These are phyloP conservation scores for Tephrocybe rancida DNA, from an alignment of 768 basidiomycete species.

Conservation along the genomic window DNA sequence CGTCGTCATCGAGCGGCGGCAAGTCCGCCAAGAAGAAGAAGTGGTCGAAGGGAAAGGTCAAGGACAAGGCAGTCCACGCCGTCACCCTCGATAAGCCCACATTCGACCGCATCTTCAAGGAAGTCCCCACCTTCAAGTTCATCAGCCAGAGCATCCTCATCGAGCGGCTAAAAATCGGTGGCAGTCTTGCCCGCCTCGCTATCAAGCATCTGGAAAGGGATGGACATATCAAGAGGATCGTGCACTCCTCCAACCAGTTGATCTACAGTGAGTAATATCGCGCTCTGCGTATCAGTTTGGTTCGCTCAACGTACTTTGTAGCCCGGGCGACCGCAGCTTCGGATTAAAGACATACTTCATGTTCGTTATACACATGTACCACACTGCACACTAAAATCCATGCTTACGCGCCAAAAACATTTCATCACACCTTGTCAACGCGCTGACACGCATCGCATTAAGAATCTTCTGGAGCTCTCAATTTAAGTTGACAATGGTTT, in stretches of 20 bases:
- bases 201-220: constrained; percentile 94
- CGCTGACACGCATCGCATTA: neutral
- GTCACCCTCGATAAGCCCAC: constrained; percentile 93
- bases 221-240: constrained; percentile 92
- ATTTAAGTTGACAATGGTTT: too few species aligned
- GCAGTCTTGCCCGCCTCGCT: constrained; percentile 87
- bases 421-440: neutral
- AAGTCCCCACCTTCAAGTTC: constrained; percentile 98
- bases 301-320: constrained; percentile 18
- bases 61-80: constrained; percentile 99
- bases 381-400: constrained; percentile 37
- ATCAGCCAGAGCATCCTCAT: constrained; percentile 98
- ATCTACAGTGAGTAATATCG: constrained; percentile 82
- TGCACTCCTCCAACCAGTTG: constrained; percentile 93
- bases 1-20: constrained; percentile 60
- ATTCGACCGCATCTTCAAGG: constrained; percentile 94
- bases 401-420: constrained; percentile 12
- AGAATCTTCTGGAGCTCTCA: too few species aligned
- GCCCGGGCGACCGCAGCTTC: constrained; percentile 52
- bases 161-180: constrained; percentile 97
- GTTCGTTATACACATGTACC: constrained; percentile 33
- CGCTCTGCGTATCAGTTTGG: neutral
- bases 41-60: constrained; percentile 99
- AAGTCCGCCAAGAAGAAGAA: constrained; percentile 99
- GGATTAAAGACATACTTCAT: constrained; percentile 40